Evolutionary conservation across 768 basidiomycete species (phyloP).

Genomic region (Lentinula edodes): DNA sequence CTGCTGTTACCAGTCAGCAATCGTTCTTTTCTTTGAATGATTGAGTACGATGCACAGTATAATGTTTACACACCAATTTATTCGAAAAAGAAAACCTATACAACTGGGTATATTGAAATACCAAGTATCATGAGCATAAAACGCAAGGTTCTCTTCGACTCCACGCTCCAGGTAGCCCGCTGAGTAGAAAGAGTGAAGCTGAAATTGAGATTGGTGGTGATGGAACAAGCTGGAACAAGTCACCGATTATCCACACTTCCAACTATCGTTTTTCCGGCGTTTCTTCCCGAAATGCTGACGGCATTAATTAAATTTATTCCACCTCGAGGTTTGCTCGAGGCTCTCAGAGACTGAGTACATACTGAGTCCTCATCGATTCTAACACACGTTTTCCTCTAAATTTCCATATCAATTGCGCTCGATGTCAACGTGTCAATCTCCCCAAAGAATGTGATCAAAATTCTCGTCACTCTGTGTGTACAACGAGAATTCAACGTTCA

Average conservation of each 20-base stretch:
- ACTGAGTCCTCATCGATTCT: too few relatives aligned
- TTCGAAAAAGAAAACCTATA: background rate
- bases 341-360: background rate
- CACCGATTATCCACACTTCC: background rate
- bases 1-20: too few relatives aligned
- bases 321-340: too few relatives aligned
- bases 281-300: background rate
- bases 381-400: too few relatives aligned
- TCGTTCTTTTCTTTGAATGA: background rate
- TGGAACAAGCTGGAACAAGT: background rate
- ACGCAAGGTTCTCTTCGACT: background rate
- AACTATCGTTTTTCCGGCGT: background rate
- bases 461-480: too few relatives aligned
- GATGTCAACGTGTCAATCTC: too few relatives aligned
- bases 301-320: too few relatives aligned
- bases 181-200: background rate
- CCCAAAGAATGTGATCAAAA: too few relatives aligned
- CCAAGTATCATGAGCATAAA: background rate
- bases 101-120: background rate
- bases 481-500: too few relatives aligned
- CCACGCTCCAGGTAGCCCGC: background rate
- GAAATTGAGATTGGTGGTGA: background rate
- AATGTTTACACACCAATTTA: background rate
- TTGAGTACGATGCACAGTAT: background rate
- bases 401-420: too few relatives aligned